Percentiles rank a stretch among this genome's conserved stretches.
Conservation (phyloP, 2,329 filamentous ascomycete genomes). For the Pseudogymnoascus pannorum region DNA sequence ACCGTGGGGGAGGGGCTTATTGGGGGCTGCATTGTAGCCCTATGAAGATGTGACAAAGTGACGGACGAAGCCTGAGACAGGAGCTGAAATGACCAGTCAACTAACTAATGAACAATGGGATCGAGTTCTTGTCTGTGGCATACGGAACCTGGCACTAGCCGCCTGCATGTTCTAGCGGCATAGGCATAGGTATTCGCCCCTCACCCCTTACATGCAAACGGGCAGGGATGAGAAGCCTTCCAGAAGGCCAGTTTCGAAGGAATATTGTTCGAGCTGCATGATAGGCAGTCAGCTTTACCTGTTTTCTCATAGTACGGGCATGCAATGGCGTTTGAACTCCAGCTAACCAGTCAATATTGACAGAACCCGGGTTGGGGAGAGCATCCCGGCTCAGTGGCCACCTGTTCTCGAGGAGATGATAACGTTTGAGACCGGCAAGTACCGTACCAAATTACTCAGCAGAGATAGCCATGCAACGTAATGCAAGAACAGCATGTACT, state of each 20-base stretch:
- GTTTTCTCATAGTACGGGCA: not conserved
- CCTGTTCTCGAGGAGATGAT: not conserved
- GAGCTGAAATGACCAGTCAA: conserved; percentile 1
- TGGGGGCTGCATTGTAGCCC: not conserved
- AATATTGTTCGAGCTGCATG: not conserved
- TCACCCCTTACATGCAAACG: not conserved
- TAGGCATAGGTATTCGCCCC: not conserved
- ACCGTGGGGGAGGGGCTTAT: not conserved
- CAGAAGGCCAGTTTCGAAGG: not conserved
- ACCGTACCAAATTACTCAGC: not conserved
- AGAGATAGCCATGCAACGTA: not conserved
- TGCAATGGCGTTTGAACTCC: not conserved
- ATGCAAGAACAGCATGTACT: not conserved
- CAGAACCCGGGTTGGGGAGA: not conserved
- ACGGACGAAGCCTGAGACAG: not conserved
- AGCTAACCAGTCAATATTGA: not conserved
- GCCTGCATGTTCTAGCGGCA: not conserved
- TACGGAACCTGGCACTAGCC: not conserved
- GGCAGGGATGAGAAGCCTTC: not conserved
- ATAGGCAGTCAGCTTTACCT: not conserved
- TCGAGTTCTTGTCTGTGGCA: not conserved
- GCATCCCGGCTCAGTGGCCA: not conserved
- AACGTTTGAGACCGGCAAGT: not conserved
- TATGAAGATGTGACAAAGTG: conserved; percentile 2
- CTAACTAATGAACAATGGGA: not conserved